A percentile compares a stretch with the other conserved stretches of the same genome.
These are phyloP conservation scores for Agastache rugosa DNA, from an alignment of 257 asterid species.

Conservation along the genomic window DNA sequence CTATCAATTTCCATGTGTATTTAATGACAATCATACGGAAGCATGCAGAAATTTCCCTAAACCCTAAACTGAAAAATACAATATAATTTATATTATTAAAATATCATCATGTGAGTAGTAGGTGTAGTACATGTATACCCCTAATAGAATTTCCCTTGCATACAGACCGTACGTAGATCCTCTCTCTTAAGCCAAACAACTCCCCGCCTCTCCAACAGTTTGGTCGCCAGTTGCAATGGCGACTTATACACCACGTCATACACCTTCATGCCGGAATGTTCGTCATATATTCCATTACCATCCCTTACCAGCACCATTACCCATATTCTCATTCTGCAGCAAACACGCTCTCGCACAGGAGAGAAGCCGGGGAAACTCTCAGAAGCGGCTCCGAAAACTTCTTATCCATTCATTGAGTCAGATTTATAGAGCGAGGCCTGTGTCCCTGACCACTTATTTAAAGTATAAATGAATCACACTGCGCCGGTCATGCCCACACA, in stretches of 20 bases:
- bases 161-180: conserved; percentile 91
- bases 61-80: no score
- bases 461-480: no score
- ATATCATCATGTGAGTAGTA: no score
- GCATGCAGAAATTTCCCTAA: conserved; percentile 19
- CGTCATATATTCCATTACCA: conserved; percentile 70
- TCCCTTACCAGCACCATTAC: conserved; percentile 37
- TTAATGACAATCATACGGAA: conserved; percentile 5
- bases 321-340: conserved; percentile 50
- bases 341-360: conserved; percentile 67
- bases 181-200: conserved; percentile 85
- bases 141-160: no score
- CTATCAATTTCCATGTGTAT: not conserved
- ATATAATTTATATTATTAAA: no score
- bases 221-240: conserved; percentile 75
- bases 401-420: no score
- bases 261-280: conserved; percentile 70
- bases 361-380: conserved; percentile 56
- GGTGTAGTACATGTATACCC: no score
- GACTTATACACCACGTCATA: conserved; percentile 80
- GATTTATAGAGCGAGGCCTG: no score
- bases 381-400: conserved; percentile 39
- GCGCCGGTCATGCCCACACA: no score
- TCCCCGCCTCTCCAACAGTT: conserved; percentile 70
- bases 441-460: no score